These are phyloP conservation scores for Boletus subcaerulescens DNA, from an alignment of 768 basidiomycete genomes.

Conservation along the genomic window DNA sequence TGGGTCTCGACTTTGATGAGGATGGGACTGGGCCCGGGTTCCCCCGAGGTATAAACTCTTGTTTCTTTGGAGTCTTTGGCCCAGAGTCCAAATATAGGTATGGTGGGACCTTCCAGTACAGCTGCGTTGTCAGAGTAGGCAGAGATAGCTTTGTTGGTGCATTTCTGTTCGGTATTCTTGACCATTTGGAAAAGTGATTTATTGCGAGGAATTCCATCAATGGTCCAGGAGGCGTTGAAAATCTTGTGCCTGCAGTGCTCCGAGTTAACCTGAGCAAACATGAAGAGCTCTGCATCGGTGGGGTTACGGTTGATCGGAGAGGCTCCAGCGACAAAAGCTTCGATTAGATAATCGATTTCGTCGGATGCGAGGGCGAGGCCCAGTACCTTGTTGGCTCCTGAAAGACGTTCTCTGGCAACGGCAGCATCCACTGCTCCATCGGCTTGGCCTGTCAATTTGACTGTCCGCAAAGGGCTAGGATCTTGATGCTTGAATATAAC, in stretches of 20 bases:
- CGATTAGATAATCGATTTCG: slow-evolving; percentile 90
- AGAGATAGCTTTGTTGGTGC: slow-evolving; percentile 78
- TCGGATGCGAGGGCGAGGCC: slow-evolving; percentile 88
- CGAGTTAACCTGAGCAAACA: slow-evolving; percentile 99
- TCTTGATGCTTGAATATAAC: slow-evolving; percentile 56
- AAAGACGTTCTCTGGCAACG: slow-evolving; percentile 61
- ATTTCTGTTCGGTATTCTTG: slow-evolving; percentile 85
- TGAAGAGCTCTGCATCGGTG: slow-evolving; percentile 97
- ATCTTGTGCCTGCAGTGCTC: slow-evolving; percentile 99
- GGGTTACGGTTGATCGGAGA: slow-evolving; percentile 76
- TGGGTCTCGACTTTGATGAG: slow-evolving; percentile 98
- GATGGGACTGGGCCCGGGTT: slow-evolving; percentile 75
- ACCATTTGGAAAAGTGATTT: slow-evolving; percentile 95
- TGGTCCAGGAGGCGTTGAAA: slow-evolving; percentile 96
- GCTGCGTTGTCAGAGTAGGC: slow-evolving; percentile 99
- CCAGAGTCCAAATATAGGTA: slow-evolving; percentile 71
- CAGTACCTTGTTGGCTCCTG: slow-evolving; percentile 73
- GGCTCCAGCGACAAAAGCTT: slow-evolving; percentile 77
- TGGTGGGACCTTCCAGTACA: slow-evolving; percentile 70
- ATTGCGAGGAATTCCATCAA: slow-evolving; percentile 65
- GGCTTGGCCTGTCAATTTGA: slow-evolving; percentile 50
- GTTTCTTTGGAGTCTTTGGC: slow-evolving; percentile 16
- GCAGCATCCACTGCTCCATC: slow-evolving; percentile 22
- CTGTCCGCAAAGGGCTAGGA: slow-evolving; percentile 66
- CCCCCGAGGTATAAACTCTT: slow-evolving; percentile 51